Conservation (phyloP, 73 alveolate species). For the Symbiodinium pilosum region DNA sequence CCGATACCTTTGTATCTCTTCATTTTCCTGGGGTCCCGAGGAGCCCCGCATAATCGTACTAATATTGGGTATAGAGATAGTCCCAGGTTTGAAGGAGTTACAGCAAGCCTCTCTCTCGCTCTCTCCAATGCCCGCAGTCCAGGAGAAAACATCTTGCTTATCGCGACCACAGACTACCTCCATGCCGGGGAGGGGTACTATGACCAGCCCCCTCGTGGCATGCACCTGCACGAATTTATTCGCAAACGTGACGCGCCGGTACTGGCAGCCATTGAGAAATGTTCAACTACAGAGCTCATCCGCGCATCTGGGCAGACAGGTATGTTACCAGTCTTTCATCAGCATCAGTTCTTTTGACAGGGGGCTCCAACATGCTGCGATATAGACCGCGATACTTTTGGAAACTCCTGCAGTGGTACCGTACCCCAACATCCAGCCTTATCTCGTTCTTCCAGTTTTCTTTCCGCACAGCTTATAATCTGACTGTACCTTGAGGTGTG, state of each 20-base stretch:
- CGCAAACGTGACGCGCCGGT: constrained; percentile 10
- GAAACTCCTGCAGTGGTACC: neutral
- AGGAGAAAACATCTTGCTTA: neutral
- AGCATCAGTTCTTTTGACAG: too few species aligned
- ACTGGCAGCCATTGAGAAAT: neutral
- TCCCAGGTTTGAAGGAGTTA: too few species aligned
- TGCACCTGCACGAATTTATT: constrained; percentile 16
- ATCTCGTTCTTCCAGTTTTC: too few species aligned
- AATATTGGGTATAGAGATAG: too few species aligned
- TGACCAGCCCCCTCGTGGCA: constrained; percentile 23
- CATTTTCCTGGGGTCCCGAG: too few species aligned
- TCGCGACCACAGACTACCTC: constrained; percentile 4
- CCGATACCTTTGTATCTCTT: too few species aligned
- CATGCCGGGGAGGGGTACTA: constrained; percentile 24
- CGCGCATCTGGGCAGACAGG: constrained; percentile 19
- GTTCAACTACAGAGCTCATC: neutral
- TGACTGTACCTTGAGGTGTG: neutral
- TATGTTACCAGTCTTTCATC: neutral
- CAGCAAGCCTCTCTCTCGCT: too few species aligned
- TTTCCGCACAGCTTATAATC: neutral
- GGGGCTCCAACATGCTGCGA: too few species aligned
- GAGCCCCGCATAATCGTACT: too few species aligned
- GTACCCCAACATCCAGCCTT: neutral
- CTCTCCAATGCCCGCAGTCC: too few species aligned
- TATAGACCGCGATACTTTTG: too few species aligned